Evolutionary conservation across 805 yeast species (phyloP), one percentile per base, ranked within the genome.

Genomic region (Komagataella pastoris): DNA sequence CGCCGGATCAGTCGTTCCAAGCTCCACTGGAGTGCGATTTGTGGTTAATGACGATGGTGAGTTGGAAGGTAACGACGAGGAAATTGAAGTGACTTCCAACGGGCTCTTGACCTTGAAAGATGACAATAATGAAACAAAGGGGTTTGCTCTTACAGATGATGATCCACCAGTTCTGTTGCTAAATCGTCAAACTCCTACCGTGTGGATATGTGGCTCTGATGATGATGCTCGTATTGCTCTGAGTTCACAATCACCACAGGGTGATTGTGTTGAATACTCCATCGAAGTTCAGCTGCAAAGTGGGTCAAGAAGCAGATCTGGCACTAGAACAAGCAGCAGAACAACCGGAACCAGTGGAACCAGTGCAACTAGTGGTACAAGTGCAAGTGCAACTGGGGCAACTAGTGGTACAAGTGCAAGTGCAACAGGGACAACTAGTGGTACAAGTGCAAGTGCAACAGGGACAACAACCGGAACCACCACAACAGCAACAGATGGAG

Each of bases 1-100:
- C 43, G 49, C 50, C 23, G 52, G 51, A 24, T 50, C 47, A 44
- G 51, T 51, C 50, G 63, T 64, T 40, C 58, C 51, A 17, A 63
- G 40, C n/a, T 30, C 40, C 40, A 30, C 12, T 14, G 40, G 40
- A 10, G 40, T 30, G 40, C 40, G 40, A 10, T 30, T 30, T 30
- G 40, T 30, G 40, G 40, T 30, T 3, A 30, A 30, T n/a, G 40
- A 30, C 14, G 40, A 30, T 12, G 40, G 40, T 30, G 40, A 30
- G 14, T 10, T 30, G 12, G 40, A 30, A 30, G 40, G 40, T 30
- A 10, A 10, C 6, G 40, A 30, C 40, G 40, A 30, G 40, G 40
- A 30, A 8, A 5, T 30, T 30, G 40, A 30, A 14, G 40, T 30
- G 40, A 30, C 40, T 10, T 14, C 40, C 4, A 14, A 30, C 40